phyloP scores from a whole-genome alignment of 2,329 filamentous ascomycete species.

The Microdochium paspali region DNA sequence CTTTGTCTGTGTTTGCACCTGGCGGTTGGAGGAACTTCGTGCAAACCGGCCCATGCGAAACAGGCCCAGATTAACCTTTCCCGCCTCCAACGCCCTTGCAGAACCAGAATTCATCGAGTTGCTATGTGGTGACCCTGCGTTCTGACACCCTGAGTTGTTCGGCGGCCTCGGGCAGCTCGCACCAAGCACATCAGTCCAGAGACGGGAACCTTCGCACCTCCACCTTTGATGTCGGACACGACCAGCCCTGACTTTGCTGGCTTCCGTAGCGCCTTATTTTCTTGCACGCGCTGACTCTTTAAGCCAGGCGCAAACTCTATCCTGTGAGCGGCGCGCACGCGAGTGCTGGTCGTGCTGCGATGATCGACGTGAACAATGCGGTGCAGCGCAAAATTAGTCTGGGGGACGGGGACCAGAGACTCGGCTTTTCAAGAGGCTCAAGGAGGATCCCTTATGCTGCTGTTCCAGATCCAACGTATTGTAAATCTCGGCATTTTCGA shows the following conservation, averaged over 20 bases:
- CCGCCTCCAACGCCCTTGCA: neutral
- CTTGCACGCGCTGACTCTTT: neutral
- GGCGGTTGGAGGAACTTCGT: neutral
- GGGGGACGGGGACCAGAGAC: neutral
- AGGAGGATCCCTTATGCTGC: neutral
- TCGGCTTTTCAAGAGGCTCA: neutral
- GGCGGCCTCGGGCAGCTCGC: neutral
- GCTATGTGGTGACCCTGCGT: no score
- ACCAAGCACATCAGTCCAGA: neutral
- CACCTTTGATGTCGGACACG: neutral
- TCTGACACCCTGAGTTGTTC: neutral
- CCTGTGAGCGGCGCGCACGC: neutral
- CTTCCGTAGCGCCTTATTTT: no score
- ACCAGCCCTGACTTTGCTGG: no score
- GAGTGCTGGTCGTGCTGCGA: neutral
- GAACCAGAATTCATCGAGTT: neutral
- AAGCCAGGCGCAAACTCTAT: neutral
- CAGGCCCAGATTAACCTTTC: neutral
- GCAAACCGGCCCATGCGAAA: neutral
- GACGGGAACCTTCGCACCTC: neutral
- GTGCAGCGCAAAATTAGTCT: neutral
- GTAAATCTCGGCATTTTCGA: neutral
- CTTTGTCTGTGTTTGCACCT: no score
- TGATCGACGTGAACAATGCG: neutral
- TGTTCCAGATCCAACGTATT: neutral